phyloP scores from a whole-genome alignment of 257 asterid species.

The Nicotiana benthamiana region DNA sequence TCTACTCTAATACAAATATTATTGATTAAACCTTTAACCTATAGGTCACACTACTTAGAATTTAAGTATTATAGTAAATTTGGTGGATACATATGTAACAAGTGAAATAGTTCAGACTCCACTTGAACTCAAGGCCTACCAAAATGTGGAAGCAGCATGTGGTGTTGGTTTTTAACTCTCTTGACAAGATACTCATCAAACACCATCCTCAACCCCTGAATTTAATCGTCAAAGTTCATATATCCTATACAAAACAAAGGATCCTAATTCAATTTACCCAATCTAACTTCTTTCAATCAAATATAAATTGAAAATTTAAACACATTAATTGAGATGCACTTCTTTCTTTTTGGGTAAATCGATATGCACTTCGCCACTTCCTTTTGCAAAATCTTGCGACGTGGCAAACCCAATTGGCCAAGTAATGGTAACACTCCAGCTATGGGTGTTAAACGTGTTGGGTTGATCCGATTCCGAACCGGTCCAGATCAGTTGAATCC shows the following conservation, averaged over 20 bases:
- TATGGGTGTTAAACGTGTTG: too few relatives aligned
- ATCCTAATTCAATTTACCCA: slow-evolving; percentile 35
- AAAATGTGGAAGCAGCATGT: not conserved
- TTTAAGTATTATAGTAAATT: not conserved
- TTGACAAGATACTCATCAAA: not conserved
- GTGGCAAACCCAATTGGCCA: slow-evolving; percentile 25
- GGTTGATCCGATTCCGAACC: too few relatives aligned
- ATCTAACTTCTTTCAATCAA: slow-evolving; percentile 22
- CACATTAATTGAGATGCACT: not conserved
- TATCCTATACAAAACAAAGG: slow-evolving; percentile 19
- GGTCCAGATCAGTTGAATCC: too few relatives aligned
- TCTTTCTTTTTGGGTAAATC: not conserved
- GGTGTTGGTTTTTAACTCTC: not conserved
- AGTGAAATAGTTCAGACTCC: not conserved
- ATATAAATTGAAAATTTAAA: not conserved
- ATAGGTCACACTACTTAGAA: not conserved
- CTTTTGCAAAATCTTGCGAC: not conserved
- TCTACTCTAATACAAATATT: too few relatives aligned
- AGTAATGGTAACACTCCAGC: slow-evolving; percentile 8
- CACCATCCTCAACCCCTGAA: slow-evolving; percentile 18
- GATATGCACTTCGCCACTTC: not conserved
- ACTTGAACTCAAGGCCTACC: not conserved
- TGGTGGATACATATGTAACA: not conserved
- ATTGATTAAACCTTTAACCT: too few relatives aligned
- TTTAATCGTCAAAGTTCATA: slow-evolving; percentile 8